Base-by-base conservation (phyloP, 164 flowering plant genomes). In the Platanus orientalis region DNA sequence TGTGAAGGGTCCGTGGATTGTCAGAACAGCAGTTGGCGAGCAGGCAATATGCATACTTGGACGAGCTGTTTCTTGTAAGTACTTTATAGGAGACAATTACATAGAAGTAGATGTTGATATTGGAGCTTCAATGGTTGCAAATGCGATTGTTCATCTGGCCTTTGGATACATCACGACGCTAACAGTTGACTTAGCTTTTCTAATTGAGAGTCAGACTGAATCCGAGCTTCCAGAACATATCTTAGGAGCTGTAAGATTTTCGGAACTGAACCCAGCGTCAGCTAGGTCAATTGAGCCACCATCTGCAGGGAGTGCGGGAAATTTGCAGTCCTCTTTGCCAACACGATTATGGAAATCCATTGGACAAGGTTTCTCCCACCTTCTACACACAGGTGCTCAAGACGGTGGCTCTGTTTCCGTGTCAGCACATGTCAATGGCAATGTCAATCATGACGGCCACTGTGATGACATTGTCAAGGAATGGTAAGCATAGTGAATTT, bases 1-100 rank as follows among this genome's bases (percentile, higher is more conserved):
- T 67, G 96, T 84, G 20, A 80, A 84, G 65, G 96, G 98, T 40
- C 98, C 98, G 24, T 92, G 98, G 98, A 83, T 92, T 53, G 98
- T 90, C 45, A 83, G 76, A 66, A 88, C 78, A 69, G 96, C 98
- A 21, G 96, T 90, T 61, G 98, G 98, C 12, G 96, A 92, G 80
- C 98, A 88, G 69, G 98, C 93, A 9, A 83, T 92, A 30, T 92
- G 98, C 60, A 60, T 90, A 45, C 86, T 92, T 52, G 98, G 96
- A 12, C 84, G 92, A 50, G 88, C 96, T 21, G 82, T 92, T 58
- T 71, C 89, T n/a, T 88, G 96, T 71, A 88, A 82, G 58, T 92
- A 86, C 48, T 59, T 40, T 68, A 54, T 76, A 17, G 66, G 81
- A 39, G 83, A 83, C 21, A 80, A 88, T 62, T 87, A 75, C 40